Evolutionary conservation across 805 yeast genomes (phyloP), one percentile per base, ranked within the genome.

Genomic region (Tanozyma kutaoensis): DNA sequence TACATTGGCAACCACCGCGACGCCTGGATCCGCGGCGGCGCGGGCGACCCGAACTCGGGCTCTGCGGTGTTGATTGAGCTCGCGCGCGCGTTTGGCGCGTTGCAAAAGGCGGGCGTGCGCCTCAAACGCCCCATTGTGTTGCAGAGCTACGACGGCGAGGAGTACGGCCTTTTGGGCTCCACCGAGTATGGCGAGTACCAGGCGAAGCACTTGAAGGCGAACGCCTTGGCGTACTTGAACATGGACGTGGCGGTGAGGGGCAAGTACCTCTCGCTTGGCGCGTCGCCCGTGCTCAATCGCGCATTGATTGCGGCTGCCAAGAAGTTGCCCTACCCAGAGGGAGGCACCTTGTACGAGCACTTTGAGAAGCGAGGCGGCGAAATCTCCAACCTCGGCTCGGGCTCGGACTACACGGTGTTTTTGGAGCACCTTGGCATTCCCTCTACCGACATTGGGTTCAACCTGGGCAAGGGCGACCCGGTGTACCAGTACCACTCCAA

Each of bases 81-180:
- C 23, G 73, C 75, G 6, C 57, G 80, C 25, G 73, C 69, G 1
- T 54, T 76, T 20, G 66, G 70, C 14, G 66, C 58, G 23, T 52
- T 78, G 28, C 53, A 62, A 33, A 46, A 55, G 24, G 35, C 44
- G 1, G 84, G 82, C 7, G 81, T 86, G 86, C 67, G 64, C 40
- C 93, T 93, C 8, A 46, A 67, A 27, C 58, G 91, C 40, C 69
- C 85, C 0, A 73, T 82, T 14, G 60, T 69, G 28, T 57, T 82
- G 24, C 76, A 76, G 0, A 72, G 80, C 16, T 82, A 85, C 85
- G 93, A 82, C 49, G 93, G 81, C 20, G 85, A 74, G 37, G 82
- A 75, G 42, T 68, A 67, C 35, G 88, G 79, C 0, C 52, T 72
- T 29, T 37, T 81, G 17, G 94, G 94, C 1, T 72, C 85, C 0